Evolutionary conservation across 257 asterid genomes (phyloP).

Genomic region (Solanum sejunctum): DNA sequence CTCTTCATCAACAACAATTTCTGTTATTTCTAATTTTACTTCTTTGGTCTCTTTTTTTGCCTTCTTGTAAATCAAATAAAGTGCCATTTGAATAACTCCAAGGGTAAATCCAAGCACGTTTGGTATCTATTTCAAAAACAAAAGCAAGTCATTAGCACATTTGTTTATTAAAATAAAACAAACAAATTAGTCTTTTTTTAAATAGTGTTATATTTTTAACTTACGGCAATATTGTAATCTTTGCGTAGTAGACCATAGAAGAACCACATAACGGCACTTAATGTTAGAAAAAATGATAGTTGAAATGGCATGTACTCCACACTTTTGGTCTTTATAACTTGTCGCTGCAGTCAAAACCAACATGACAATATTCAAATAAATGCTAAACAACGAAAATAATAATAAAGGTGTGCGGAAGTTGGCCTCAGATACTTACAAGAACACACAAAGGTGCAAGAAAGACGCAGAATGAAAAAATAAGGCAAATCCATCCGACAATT

Average conservation of each 20-base stretch:
- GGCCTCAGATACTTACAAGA: constrained; percentile 1
- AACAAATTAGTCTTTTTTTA: not conserved
- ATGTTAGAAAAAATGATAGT: constrained; percentile 51
- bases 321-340: constrained; percentile 49
- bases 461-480: constrained; percentile 51
- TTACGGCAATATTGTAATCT: constrained; percentile 52
- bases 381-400: not conserved
- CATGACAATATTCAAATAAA: not conserved
- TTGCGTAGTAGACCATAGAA: constrained; percentile 45
- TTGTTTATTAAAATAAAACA: not conserved
- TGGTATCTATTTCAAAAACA: constrained; percentile 24
- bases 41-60: constrained; percentile 12
- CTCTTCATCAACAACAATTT: constrained; percentile 14
- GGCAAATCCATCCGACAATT: constrained; percentile 62
- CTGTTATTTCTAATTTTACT: not conserved
- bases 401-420: not conserved
- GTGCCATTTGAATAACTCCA: constrained; percentile 45
- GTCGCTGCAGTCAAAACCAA: constrained; percentile 21
- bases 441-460: constrained; percentile 61
- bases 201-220: not conserved
- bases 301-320: constrained; percentile 74
- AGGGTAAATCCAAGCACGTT: constrained; percentile 58
- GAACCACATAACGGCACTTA: constrained; percentile 69
- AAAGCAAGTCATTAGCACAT: not conserved
- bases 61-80: constrained; percentile 39